phyloP scores from a whole-genome alignment of 1,139 yeast species.

The Debaryomyces fabryi region DNA sequence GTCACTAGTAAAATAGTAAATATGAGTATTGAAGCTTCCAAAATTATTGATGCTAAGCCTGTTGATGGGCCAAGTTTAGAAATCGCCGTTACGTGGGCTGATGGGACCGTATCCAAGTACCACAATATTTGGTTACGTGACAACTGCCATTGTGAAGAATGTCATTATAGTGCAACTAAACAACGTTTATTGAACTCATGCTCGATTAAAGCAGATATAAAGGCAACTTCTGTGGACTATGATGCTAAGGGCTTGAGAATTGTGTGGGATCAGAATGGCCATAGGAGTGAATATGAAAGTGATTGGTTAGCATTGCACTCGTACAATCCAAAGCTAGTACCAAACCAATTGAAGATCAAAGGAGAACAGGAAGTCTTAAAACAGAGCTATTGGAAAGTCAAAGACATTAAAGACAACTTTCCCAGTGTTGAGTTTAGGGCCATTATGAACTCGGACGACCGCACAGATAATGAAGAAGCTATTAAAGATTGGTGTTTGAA shows the following conservation, averaged over 20 bases:
- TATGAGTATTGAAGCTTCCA: neutral
- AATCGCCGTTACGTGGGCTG: constrained; percentile 13
- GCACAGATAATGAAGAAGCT: constrained; percentile 42
- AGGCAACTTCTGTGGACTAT: constrained; percentile 27
- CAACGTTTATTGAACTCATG: constrained; percentile 68
- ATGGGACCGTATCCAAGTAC: constrained; percentile 21
- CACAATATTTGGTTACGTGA: constrained; percentile 73
- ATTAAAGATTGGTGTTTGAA: constrained; percentile 63
- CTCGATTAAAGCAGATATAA: constrained; percentile 50
- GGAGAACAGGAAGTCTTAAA: constrained; percentile 34
- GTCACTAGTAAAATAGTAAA: neutral
- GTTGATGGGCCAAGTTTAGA: constrained; percentile 1
- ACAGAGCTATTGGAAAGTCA: constrained; percentile 51
- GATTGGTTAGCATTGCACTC: constrained; percentile 65
- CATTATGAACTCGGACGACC: constrained; percentile 43
- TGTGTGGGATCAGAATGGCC: constrained; percentile 53
- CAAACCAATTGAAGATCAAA: constrained; percentile 27
- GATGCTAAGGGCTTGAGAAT: constrained; percentile 26
- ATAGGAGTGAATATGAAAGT: constrained; percentile 47
- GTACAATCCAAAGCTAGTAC: constrained; percentile 54
- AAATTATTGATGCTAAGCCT: constrained; percentile 2
- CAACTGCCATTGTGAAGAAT: constrained; percentile 64
- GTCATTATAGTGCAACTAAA: constrained; percentile 62
- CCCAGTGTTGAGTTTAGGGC: constrained; percentile 56
- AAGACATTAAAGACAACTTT: constrained; percentile 42